Conservation (phyloP, 2,329 filamentous ascomycete species). For the Fusarium duplospermum region DNA sequence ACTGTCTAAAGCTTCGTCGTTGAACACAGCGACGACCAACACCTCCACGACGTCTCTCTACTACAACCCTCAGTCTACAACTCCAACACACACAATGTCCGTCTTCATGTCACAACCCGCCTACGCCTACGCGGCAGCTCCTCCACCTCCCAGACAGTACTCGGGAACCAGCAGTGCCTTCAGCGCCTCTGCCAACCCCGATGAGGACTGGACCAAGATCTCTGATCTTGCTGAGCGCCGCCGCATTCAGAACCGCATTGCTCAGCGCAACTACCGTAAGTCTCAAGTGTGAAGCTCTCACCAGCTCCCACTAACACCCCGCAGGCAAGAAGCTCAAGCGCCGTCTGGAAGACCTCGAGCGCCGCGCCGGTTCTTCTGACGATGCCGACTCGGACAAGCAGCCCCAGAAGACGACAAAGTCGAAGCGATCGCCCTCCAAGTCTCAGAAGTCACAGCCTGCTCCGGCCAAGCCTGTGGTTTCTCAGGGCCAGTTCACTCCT, state of each 20-base stretch:
- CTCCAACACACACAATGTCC: constrained; percentile 46
- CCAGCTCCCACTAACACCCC: background rate
- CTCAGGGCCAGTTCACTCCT: constrained; percentile 69
- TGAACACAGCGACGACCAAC: constrained; percentile 21
- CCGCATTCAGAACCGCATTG: constrained; percentile 97
- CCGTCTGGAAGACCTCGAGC: constrained; percentile 86
- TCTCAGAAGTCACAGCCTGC: constrained; percentile 45
- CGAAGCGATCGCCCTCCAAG: constrained; percentile 48
- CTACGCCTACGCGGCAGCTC: constrained; percentile 48
- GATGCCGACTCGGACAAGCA: constrained; percentile 56
- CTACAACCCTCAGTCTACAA: constrained; percentile 15
- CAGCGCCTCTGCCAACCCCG: constrained; percentile 91
- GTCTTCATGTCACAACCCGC: constrained; percentile 52
- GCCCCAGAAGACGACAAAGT: constrained; percentile 43
- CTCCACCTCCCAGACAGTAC: constrained; percentile 71
- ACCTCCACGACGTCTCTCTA: constrained; percentile 10
- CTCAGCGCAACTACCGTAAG: constrained; percentile 96
- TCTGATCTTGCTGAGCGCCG: constrained; percentile 94
- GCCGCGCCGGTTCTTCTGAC: constrained; percentile 71
- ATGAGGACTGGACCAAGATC: constrained; percentile 99
- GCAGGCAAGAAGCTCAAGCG: constrained; percentile 93
- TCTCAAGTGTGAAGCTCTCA: constrained; percentile 34
- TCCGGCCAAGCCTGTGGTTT: constrained; percentile 53
- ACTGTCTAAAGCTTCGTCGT: constrained; percentile 29
- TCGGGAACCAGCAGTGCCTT: constrained; percentile 91